These are phyloP conservation scores for Echites panduratus DNA, from an alignment of 257 asterid species.

Conservation along the genomic window DNA sequence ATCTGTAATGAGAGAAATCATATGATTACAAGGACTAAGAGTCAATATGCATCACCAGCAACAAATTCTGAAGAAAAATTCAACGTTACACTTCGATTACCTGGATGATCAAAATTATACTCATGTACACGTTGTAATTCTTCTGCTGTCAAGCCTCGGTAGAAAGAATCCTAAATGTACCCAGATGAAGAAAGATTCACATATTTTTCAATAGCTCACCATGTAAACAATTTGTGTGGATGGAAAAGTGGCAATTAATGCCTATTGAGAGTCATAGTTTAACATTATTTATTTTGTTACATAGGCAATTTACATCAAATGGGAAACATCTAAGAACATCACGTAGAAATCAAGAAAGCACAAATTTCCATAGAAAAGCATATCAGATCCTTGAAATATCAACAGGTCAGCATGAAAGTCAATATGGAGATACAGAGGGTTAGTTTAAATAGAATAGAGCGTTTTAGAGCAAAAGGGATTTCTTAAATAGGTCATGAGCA, in stretches of 20 bases:
- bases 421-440: neutral
- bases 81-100: slow-evolving; percentile 26
- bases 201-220: neutral
- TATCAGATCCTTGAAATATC: neutral
- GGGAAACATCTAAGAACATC: neutral
- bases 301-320: neutral
- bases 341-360: neutral
- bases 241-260: neutral
- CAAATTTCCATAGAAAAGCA: neutral
- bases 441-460: neutral
- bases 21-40: neutral
- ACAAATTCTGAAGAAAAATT: neutral
- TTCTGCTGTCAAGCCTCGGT: slow-evolving; percentile 86
- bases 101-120: slow-evolving; percentile 98
- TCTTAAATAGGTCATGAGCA: neutral
- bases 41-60: neutral
- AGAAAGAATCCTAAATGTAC: slow-evolving; percentile 82
- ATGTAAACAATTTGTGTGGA: neutral
- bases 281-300: neutral
- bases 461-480: neutral
- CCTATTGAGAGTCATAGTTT: too few species aligned
- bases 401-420: neutral
- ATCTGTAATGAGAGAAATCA: slow-evolving; percentile 42
- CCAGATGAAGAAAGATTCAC: neutral
- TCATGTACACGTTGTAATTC: slow-evolving; percentile 73